A percentile compares a stretch with the other conserved stretches of the same genome.
Conservation (phyloP, 2,329 filamentous ascomycete species). For the Tolypocladium tundrense region DNA sequence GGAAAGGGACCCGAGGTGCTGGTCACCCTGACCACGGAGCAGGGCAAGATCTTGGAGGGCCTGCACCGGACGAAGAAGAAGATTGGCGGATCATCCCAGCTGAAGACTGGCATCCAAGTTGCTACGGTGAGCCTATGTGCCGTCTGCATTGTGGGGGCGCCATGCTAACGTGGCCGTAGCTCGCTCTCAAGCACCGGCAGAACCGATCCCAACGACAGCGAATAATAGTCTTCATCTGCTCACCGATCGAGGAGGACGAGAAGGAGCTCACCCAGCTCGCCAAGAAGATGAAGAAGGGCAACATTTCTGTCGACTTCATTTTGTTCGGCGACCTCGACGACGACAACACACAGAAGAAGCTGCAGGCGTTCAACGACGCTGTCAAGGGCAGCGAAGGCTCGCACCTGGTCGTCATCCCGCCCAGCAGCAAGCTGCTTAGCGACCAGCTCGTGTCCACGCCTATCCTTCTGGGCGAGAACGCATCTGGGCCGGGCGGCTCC, state of each 20-base stretch:
- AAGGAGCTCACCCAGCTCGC: constrained; percentile 81
- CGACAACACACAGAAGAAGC: constrained; percentile 81
- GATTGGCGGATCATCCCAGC: constrained; percentile 79
- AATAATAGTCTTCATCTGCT: constrained; percentile 95
- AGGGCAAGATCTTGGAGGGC: constrained; percentile 88
- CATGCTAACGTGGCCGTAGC: constrained; percentile 37
- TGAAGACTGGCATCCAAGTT: constrained; percentile 91
- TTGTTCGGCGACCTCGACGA: constrained; percentile 90
- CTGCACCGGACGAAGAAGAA: constrained; percentile 82
- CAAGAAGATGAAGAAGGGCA: constrained; percentile 98
- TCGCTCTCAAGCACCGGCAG: constrained; percentile 94
- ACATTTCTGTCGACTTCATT: constrained; percentile 87
- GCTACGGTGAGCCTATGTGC: constrained; percentile 58
- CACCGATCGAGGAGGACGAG: constrained; percentile 79
- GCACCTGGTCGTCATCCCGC: constrained; percentile 80
- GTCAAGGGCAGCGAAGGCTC: constrained; percentile 89
- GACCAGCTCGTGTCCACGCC: constrained; percentile 85
- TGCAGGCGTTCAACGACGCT: constrained; percentile 85
- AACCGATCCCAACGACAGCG: constrained; percentile 96
- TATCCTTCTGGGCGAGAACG: constrained; percentile 76
- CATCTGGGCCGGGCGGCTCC: constrained; percentile 42
- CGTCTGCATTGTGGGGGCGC: neutral
- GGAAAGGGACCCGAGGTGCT: constrained; percentile 95
- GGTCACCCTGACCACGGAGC: constrained; percentile 90
- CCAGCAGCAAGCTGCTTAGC: constrained; percentile 82